phyloP scores from a whole-genome alignment of 2,329 filamentous ascomycete species.

The Tolypocladium guangdongense region DNA sequence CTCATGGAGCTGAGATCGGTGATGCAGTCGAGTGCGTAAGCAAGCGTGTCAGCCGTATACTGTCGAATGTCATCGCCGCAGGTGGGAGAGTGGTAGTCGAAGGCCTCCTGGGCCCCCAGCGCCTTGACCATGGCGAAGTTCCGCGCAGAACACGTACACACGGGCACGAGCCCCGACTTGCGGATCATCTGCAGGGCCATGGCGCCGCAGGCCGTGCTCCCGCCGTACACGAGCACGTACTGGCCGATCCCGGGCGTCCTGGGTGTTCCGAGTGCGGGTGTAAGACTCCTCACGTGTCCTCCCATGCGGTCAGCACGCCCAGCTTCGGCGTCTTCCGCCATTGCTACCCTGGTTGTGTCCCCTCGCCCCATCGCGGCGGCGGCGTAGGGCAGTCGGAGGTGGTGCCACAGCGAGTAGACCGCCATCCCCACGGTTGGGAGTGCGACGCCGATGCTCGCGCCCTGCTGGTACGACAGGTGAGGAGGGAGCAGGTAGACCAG shows the following conservation, averaged over 20 bases:
- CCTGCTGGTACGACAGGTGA: background rate
- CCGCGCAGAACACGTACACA: background rate
- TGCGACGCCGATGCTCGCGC: background rate
- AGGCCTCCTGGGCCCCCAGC: background rate
- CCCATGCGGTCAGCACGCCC: background rate
- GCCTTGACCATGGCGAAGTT: background rate
- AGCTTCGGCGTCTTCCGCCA: too few species aligned
- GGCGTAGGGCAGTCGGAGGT: background rate
- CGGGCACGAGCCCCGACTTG: background rate
- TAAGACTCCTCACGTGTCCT: background rate
- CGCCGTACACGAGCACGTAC: background rate
- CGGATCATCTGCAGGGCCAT: background rate
- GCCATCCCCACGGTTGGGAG: background rate
- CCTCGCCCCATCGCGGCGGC: background rate
- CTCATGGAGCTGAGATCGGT: conserved; percentile 3
- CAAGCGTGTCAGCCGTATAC: background rate
- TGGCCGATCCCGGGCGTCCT: background rate
- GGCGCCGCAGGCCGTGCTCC: background rate
- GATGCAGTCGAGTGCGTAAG: background rate
- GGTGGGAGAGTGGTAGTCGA: background rate
- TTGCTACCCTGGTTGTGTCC: too few species aligned
- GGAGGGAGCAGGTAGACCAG: background rate
- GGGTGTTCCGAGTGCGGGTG: background rate
- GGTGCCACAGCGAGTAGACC: background rate
- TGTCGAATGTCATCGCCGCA: background rate